Base-by-base conservation (phyloP, 257 asterid genomes). In the Echium plantagineum region DNA sequence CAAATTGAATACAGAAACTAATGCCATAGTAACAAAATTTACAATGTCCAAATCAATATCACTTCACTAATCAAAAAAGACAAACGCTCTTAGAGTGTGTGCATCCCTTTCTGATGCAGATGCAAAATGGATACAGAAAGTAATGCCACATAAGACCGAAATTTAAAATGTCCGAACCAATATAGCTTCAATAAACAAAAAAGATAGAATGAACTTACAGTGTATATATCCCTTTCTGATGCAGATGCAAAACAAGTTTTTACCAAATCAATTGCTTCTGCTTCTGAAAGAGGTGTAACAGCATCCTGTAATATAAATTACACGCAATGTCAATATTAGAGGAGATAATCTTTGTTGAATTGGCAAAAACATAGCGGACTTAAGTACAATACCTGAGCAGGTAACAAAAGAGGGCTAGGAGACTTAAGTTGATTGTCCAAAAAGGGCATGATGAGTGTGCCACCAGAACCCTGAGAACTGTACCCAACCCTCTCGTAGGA, bases 401-500 rank as follows among this genome's bases (percentile, higher is more conserved):
- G 79, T 9, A 74, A 65, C 59, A 66, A 57, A 19, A 74, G 79
- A 55, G 76, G 76, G 63, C 73, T 74, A 9, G 76, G 71, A 59
- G 76, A 74, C 56, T 74, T 70, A n/a, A 70, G 76, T 54, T 70
- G 79, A 61, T 70, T 74, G 83, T 89, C 96, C 87, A 89, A 62
- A 68, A 89, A 89, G 52, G 97, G 97, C 64, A 85, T 89, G 84
- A 89, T 89, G 64, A 89, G 83, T 19, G 90, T 85, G 57, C 95
- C 67, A 69, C 97, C 95, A 67, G 95, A 85, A 66, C 97, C 97
- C 73, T 85, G 95, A 48, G 97, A 84, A 60, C 97, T 83, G 76
- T 85, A 89, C 48, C 97, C 97, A 69, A 89, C 97, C 74, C 97
- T 81, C 74, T 89, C 97, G 59, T 85, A 85, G 51, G 96, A 89